Evolutionary conservation across 2,329 filamentous ascomycete genomes (phyloP).

Genomic region (Diaporthe sp.): DNA sequence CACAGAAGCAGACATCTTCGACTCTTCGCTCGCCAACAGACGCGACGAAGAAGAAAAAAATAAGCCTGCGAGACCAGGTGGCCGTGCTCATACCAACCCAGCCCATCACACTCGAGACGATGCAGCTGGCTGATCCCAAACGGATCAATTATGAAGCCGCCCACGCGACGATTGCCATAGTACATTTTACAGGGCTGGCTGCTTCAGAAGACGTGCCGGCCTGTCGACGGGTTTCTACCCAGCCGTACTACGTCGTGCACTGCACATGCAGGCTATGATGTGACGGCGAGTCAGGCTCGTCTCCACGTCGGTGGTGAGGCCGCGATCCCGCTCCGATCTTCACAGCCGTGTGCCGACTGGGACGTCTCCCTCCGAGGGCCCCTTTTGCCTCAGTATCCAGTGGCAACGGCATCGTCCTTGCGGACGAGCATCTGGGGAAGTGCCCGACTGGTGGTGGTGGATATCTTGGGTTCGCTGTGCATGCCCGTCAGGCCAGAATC

Average conservation of each 20-base stretch:
- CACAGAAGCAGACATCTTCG: constrained; percentile 1
- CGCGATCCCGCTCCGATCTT: constrained; percentile 29
- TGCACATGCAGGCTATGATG: constrained; percentile 23
- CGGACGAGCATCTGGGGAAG: not conserved
- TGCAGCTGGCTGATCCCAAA: not conserved
- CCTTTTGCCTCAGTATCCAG: not conserved
- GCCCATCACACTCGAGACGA: not conserved
- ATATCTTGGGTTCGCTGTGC: not conserved
- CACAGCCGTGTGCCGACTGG: constrained; percentile 17
- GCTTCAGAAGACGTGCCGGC: constrained; percentile 11
- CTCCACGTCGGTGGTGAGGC: constrained; percentile 30
- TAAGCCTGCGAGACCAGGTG: not conserved
- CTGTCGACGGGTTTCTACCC: constrained; percentile 15
- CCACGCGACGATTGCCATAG: not conserved
- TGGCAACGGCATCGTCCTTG: constrained; percentile 1
- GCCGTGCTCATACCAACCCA: not conserved
- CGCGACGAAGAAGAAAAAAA: not conserved
- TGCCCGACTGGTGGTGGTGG: constrained; percentile 19
- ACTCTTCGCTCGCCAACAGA: not conserved
- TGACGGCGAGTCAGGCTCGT: constrained; percentile 28
- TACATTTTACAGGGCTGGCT: not conserved
- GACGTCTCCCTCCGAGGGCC: constrained; percentile 12
- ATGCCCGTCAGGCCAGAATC: not conserved
- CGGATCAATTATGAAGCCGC: not conserved
- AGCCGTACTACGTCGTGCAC: constrained; percentile 9